A percentile compares a stretch with the other conserved stretches of the same genome.
Evolutionary conservation across 805 yeast species (phyloP).

Genomic region (Saccharomycopsis babjevae): DNA sequence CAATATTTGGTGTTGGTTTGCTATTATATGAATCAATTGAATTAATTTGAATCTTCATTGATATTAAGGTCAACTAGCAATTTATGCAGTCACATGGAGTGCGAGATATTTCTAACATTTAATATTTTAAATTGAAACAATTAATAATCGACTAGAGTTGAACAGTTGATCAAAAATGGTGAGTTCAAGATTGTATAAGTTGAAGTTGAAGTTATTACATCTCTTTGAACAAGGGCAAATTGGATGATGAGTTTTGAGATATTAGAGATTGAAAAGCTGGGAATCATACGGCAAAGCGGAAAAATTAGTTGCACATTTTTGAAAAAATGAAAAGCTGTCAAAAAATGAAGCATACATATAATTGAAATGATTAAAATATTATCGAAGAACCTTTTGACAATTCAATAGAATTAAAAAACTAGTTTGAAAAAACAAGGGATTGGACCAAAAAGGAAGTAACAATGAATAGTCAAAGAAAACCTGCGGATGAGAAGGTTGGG

Average conservation of each 20-base stretch:
- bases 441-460: no score
- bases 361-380: no score
- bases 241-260: no score
- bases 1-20: constrained; percentile 25
- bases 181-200: no score
- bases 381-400: no score
- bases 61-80: not conserved
- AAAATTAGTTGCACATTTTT: not conserved
- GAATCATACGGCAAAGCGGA: not conserved
- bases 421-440: no score
- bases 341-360: not conserved
- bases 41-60: constrained; percentile 43
- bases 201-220: not conserved
- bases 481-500: not conserved
- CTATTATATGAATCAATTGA: constrained; percentile 57
- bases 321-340: not conserved
- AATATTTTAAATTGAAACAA: no score
- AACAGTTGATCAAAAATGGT: no score
- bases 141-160: no score
- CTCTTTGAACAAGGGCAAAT: no score
- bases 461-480: not conserved
- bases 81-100: not conserved
- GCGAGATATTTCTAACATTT: not conserved
- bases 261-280: not conserved
- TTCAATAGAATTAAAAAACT: no score